Evolutionary conservation across 495 filamentous ascomycete species (phyloP).

Genomic region (Beverwykella pulmonaria): DNA sequence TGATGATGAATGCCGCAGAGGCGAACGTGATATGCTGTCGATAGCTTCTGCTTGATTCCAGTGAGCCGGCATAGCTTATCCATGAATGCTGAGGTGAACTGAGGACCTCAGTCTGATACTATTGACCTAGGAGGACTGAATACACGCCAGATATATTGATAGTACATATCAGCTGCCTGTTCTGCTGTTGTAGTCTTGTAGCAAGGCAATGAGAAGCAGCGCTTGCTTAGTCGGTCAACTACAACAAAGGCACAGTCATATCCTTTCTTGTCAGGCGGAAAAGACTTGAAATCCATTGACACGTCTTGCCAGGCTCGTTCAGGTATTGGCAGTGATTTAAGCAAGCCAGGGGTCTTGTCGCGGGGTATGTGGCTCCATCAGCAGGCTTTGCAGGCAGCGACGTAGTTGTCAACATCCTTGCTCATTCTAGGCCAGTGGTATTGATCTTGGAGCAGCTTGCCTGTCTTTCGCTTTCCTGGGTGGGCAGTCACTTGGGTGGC

Average conservation of each 20-base stretch:
- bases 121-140: conserved; percentile 28
- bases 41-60: conserved; percentile 25
- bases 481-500: conserved; percentile 7
- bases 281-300: conserved; percentile 2
- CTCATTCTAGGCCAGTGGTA: conserved; percentile 26
- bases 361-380: no score
- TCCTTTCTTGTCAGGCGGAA: no score
- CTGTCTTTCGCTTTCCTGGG: no score
- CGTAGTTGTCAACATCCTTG: conserved; percentile 17
- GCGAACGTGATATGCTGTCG: conserved; percentile 33
- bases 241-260: no score
- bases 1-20: conserved; percentile 31
- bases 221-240: no score
- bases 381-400: conserved; percentile 27
- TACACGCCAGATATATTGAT: conserved; percentile 12
- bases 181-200: neutral
- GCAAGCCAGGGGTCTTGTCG: no score
- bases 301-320: conserved; percentile 7
- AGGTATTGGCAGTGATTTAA: no score
- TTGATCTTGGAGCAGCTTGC: no score
- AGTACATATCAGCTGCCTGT: no score
- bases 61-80: conserved; percentile 27
- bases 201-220: conserved; percentile 1
- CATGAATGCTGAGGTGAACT: conserved; percentile 31
- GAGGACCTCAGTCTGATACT: conserved; percentile 37